Evolutionary conservation across 805 yeast genomes (phyloP), one percentile per base, ranked within the genome.

Genomic region (Suhomyces prunicola): DNA sequence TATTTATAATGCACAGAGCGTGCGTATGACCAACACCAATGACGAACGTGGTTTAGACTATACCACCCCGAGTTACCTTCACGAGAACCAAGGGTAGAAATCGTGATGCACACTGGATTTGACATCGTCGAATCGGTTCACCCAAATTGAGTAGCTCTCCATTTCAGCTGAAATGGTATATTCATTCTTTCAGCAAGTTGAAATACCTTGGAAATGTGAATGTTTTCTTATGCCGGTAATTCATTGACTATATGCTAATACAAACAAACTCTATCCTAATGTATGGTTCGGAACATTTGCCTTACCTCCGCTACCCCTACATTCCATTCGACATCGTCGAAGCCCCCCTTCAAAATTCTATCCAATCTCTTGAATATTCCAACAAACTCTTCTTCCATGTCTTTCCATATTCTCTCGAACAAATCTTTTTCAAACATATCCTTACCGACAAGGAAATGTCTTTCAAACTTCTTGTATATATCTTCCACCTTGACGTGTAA

Each of bases 381-480:
- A 19, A 81, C 79, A 58, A 84, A 85, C 56, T 83, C 82, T 19
- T 82, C 84, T 58, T 86, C 90, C 53, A 88, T 70, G 17, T 87
- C 84, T 13, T 78, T 73, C 94, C 96, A 86, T 52, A 90, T 76
- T 61, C 79, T 81, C 39, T 80, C 83, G 40, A 84, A 69, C 41
- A 89, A 64, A 45, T 78, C 83, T 47, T 74, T 77, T 60, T 84
- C 87, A 55, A 77, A 70, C 54, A 74, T 77, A 33, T 72, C 64
- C 55, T 64, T 48, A 55, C 79, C 65, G 45, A 67, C 54, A 57
- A 69, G 54, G 54, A 84, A 82, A 60, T 88, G 88, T 50, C 74
- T 71, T 29, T 80, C 79, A 51, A 92, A 78, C 46, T 83, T 81
- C 46, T 74, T 70, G 47, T 81, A 80, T 33, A 88, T 72, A 15